Evolutionary conservation across 768 basidiomycete genomes (phyloP).

Genomic region (Gloeostereum incarnatum): DNA sequence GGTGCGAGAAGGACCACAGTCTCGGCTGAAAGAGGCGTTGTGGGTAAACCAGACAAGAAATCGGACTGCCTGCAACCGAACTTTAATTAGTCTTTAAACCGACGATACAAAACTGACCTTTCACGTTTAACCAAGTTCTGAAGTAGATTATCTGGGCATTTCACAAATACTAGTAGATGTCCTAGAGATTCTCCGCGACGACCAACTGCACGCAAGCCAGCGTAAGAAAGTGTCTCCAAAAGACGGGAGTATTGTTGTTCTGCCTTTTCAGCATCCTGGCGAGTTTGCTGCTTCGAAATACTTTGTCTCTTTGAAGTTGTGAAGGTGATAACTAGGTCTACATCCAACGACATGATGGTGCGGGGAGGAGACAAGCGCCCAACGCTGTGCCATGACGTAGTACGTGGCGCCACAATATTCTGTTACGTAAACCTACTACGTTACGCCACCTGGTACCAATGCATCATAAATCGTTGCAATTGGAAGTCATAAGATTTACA

Average conservation of each 20-base stretch:
- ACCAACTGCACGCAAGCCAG: constrained; percentile 64
- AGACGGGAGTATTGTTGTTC: constrained; percentile 63
- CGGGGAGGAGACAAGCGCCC: no score
- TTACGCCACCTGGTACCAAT: no score
- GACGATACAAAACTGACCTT: constrained; percentile 37
- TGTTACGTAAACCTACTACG: no score
- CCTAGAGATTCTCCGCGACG: constrained; percentile 70
- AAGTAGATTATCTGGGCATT: constrained; percentile 55
- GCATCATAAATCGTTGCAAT: no score
- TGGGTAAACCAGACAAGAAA: constrained; percentile 69
- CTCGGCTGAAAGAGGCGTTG: constrained; percentile 34
- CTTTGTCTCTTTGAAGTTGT: constrained; percentile 38
- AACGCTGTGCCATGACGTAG: no score
- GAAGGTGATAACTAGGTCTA: constrained; percentile 72
- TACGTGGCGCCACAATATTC: no score
- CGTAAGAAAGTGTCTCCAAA: constrained; percentile 47
- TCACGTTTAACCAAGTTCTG: constrained; percentile 62
- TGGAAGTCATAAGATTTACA: no score
- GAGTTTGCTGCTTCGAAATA: constrained; percentile 51
- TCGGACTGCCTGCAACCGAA: constrained; percentile 51
- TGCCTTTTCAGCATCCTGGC: constrained; percentile 54
- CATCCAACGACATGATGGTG: constrained; percentile 36
- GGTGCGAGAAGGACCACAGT: constrained; percentile 43
- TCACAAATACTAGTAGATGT: constrained; percentile 69
- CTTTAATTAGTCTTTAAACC: neutral